These are phyloP conservation scores for Rosellinia necatrix DNA, from an alignment of 2,329 filamentous ascomycete genomes.

Conservation along the genomic window DNA sequence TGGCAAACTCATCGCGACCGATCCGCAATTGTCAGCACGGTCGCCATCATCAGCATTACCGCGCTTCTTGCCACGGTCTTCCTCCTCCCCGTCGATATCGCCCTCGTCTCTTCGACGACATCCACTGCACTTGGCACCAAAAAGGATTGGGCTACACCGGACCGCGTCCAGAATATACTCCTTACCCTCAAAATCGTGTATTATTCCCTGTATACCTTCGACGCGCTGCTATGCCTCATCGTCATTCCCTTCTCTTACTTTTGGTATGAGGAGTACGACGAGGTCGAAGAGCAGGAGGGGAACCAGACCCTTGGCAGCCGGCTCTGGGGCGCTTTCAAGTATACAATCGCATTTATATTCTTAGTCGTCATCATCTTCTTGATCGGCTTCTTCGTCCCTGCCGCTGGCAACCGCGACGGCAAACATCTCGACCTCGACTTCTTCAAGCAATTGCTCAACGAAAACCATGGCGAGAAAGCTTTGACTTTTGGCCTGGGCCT, in stretches of 20 bases:
- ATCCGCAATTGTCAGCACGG: conserved; percentile 77
- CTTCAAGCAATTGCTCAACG: conserved; percentile 81
- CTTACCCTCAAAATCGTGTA: conserved; percentile 86
- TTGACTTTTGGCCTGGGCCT: conserved; percentile 87
- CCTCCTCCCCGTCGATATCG: conserved; percentile 92
- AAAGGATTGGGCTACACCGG: conserved; percentile 92
- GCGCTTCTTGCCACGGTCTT: conserved; percentile 89
- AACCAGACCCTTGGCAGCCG: conserved; percentile 72
- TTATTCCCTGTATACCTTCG: conserved; percentile 89
- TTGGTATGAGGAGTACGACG: conserved; percentile 96
- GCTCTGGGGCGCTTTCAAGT: conserved; percentile 85
- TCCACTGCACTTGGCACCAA: conserved; percentile 76
- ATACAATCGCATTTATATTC: conserved; percentile 82
- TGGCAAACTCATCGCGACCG: conserved; percentile 91
- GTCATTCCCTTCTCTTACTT: conserved; percentile 97
- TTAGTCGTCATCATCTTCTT: conserved; percentile 84
- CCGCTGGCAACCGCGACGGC: conserved; percentile 68
- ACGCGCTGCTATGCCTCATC: conserved; percentile 85
- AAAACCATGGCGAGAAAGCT: conserved; percentile 91
- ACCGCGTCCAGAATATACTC: conserved; percentile 77
- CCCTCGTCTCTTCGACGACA: conserved; percentile 87
- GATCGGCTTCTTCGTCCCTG: conserved; percentile 91
- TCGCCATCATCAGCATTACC: conserved; percentile 86
- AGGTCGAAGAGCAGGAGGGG: conserved; percentile 81
- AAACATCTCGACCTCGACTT: conserved; percentile 83